Evolutionary conservation across 768 basidiomycete genomes (phyloP), one percentile per base, ranked within the genome.

Genomic region (Boletales sp.): DNA sequence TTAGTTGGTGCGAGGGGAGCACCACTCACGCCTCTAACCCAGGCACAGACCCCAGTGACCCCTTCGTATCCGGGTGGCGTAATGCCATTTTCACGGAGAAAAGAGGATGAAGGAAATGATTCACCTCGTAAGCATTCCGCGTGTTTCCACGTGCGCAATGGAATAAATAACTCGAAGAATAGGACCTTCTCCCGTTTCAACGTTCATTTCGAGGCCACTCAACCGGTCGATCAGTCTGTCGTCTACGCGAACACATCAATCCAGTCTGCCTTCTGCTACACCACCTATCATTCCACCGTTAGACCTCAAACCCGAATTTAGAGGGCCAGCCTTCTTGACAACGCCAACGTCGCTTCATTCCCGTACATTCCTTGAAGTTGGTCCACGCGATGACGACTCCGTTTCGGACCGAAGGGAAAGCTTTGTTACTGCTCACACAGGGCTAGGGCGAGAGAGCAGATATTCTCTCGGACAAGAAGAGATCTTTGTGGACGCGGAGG

Each of bases 221-320:
- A 87, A 86, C 59, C 74, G 86, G 32, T 82, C 86, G 6, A 70
- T 78, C 38, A 85, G 83, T 21, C 75, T 84, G 50, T 79, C 77
- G 1, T 87, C 85, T 2, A 82, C 82, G 14, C 75, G 75, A 39
- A 83, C 80, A 1, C 78, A 83, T 49, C 65, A 72, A 33, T 80
- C 81, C 5, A 68, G 69, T 13, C 58, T 58, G 13, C 77, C 73
- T 14, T 55, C 63, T 54, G 59, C 65, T 51, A 59, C 71, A 18
- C 72, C 69, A 4, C 81, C 83, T 1, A 68, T 66, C 17, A 80
- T 87, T 36, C 80, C 82, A 4, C 79, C 83, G 5, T 66, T 86
- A 32, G 82, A 86, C 59, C 65, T 83, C 17, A 72, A 73, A 30
- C 81, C 82, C 13, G 74, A 75, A 31, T 80, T 84, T 57, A 75